Conservation (phyloP, 331 rosid genomes). For the Rosa hybrid region DNA sequence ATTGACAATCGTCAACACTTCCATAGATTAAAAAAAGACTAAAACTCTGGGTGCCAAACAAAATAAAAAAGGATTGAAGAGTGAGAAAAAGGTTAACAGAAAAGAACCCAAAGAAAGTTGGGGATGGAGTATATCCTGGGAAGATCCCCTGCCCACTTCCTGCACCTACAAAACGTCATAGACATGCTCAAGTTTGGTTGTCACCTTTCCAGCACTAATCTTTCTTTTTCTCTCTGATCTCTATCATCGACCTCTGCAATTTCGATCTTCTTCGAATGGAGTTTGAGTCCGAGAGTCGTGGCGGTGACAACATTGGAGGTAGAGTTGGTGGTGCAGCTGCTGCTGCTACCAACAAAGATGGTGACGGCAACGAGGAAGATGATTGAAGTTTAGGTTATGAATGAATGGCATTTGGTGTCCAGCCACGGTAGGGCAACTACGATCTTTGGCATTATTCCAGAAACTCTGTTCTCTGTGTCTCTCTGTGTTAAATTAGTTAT, state of each 20-base stretch:
- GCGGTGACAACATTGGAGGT: constrained; percentile 12
- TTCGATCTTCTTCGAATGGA: background rate
- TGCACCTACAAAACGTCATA: constrained; percentile 19
- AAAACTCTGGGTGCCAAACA: background rate
- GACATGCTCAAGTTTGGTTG: background rate
- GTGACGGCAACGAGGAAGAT: background rate
- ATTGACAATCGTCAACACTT: too few species aligned
- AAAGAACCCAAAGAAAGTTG: background rate
- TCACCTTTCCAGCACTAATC: constrained; percentile 17
- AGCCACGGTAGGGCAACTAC: constrained; percentile 24
- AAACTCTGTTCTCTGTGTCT: background rate
- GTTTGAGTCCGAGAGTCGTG: background rate
- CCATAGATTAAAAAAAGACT: too few species aligned
- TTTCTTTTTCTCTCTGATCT: background rate
- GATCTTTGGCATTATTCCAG: constrained; percentile 24
- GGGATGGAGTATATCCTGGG: constrained; percentile 16
- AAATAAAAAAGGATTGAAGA: background rate
- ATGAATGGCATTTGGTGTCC: background rate
- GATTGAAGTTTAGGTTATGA: background rate
- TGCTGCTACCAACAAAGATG: background rate
- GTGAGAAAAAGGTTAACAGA: background rate
- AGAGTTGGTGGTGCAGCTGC: background rate
- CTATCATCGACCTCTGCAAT: background rate
- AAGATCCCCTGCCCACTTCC: constrained; percentile 26
- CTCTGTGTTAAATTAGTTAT: background rate